Conservation (phyloP, 148 eudicot species). For the Rhododendron henanense region DNA sequence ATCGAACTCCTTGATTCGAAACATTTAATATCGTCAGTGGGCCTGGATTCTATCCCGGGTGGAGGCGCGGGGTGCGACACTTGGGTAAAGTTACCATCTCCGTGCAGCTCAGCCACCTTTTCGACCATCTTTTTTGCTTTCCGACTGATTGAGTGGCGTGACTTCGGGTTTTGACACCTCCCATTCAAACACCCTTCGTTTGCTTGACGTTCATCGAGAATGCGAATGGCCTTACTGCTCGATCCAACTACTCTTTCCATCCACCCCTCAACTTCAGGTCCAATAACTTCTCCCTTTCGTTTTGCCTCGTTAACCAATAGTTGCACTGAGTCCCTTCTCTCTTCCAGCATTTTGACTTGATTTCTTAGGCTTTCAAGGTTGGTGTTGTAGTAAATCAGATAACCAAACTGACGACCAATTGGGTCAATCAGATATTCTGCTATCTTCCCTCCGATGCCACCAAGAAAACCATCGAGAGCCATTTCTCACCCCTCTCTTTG, state of each 20-base stretch:
- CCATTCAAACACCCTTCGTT: no score
- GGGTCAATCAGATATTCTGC: slow-evolving; percentile 1
- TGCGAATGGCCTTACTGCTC: not conserved
- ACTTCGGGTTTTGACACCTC: no score
- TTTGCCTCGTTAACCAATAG: not conserved
- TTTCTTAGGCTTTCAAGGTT: not conserved
- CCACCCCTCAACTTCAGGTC: slow-evolving; percentile 9
- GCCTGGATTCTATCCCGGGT: no score
- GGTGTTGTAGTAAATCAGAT: not conserved
- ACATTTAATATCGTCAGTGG: no score
- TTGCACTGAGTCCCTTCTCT: not conserved
- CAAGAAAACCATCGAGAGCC: not conserved
- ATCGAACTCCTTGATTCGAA: no score
- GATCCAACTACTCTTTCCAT: not conserved
- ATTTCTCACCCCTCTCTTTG: not conserved
- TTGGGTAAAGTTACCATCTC: no score
- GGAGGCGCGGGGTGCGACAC: no score
- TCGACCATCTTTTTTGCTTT: not conserved
- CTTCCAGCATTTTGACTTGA: not conserved
- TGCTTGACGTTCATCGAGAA: no score
- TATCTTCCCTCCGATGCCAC: not conserved
- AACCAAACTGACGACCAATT: slow-evolving; percentile 7
- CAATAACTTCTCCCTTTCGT: slow-evolving; percentile 1
- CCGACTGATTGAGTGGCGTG: slow-evolving; percentile 4
- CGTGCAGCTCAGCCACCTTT: not conserved